Percentiles rank a stretch among this genome's conserved stretches.
phyloP scores from a whole-genome alignment of 768 basidiomycete species.

The Amanita thiersii region DNA sequence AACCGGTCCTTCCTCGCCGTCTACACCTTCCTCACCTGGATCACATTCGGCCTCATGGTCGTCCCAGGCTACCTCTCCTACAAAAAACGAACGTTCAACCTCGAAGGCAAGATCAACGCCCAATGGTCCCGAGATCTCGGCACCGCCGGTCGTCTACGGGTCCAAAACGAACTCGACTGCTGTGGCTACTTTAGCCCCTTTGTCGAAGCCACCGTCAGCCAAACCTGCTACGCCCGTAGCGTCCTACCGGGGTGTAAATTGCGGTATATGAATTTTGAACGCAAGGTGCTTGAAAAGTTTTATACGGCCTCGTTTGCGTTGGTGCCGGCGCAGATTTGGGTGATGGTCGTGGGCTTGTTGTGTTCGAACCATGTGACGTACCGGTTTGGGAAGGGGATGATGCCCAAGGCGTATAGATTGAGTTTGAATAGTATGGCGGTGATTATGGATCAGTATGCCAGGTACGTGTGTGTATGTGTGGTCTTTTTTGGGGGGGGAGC shows the following conservation, averaged over 20 bases:
- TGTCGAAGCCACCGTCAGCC: conserved; percentile 68
- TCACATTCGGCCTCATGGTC: conserved; percentile 62
- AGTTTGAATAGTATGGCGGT: conserved; percentile 69
- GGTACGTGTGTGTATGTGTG: conserved; percentile 29
- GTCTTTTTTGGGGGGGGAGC: neutral
- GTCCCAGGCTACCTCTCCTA: conserved; percentile 75
- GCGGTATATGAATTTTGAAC: conserved; percentile 51
- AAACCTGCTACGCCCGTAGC: conserved; percentile 68
- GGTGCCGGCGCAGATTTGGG: conserved; percentile 57
- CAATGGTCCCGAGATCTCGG: conserved; percentile 67
- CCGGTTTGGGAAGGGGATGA: conserved; percentile 83
- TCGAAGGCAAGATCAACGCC: conserved; percentile 72
- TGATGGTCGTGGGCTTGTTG: conserved; percentile 57
- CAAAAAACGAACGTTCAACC: conserved; percentile 66
- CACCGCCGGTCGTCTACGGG: conserved; percentile 48
- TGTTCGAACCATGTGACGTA: conserved; percentile 84
- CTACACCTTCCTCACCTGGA: conserved; percentile 73
- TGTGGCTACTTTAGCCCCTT: conserved; percentile 80
- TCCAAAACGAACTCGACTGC: conserved; percentile 71
- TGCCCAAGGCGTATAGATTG: conserved; percentile 75
- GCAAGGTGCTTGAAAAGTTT: conserved; percentile 49
- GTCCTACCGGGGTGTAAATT: conserved; percentile 69
- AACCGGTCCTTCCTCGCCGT: conserved; percentile 75
- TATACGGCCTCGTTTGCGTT: conserved; percentile 57
- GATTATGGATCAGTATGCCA: conserved; percentile 81